Base-by-base conservation (phyloP, 331 rosid genomes). In the Quercus phellos region DNA sequence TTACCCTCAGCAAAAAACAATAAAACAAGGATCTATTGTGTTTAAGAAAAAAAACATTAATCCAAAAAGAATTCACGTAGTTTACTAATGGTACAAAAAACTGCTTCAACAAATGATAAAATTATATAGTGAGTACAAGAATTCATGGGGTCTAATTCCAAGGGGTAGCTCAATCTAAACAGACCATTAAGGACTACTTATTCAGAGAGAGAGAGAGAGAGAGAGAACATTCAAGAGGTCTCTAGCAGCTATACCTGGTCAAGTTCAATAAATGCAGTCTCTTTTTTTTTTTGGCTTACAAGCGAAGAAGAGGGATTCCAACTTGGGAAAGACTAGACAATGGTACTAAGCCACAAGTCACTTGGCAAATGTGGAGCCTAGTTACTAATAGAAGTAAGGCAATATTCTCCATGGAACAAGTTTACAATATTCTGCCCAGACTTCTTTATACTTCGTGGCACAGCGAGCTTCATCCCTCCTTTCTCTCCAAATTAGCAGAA, bases 401-500 rank as follows among this genome's bases (percentile, higher is more conserved):
- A 88, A 61, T 71, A 88, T 88, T 84, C 92, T 86, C 90, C 89
- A 88, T 10, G 92, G 89, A 68, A 88, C 90, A 68, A 86, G 88
- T 34, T 32, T 64, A 22, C 88, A 7, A 51, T 86, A 88, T 70
- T 86, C 85, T 1, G 74, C 79, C 92, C 92, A 88, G 67, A 86
- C 76, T 18, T 88, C 92, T 81, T 73, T 86, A 53, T 89, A 89
- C 68, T 89, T 89, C 83, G 80, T 78, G 3, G 90, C 89, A n/a
- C 92, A 89, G 2, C 92, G 90, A 82, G 89, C 90, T 67, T 89
- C 92, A 7, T 89, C 92, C 78, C 92, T 74, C 79, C 90, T 74
- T 22, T 89, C 92, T 82, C 92, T 82, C 92, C 92, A 92, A 82
- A 92, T 83, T 51, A 93, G 92, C 78, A 95, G 92, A 87, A 95